These are phyloP conservation scores for Clohesyomyces aquaticus DNA, from an alignment of 495 filamentous ascomycete genomes.

Conservation along the genomic window DNA sequence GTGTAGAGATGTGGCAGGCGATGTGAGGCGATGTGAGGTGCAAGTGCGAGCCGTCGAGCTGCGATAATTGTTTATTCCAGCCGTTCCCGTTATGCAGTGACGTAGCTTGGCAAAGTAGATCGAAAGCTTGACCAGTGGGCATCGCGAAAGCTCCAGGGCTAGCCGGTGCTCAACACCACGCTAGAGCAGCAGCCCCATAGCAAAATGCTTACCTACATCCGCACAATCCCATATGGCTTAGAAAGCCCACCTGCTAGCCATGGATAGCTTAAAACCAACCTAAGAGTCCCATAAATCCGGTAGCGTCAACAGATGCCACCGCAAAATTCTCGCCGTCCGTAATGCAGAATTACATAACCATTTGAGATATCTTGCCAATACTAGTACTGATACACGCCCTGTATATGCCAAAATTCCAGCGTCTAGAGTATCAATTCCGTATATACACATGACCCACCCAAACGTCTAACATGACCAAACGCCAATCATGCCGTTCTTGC, in stretches of 20 bases:
- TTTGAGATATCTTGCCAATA: neutral
- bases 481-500: constrained; percentile 84
- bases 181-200: neutral
- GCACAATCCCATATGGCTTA: constrained; percentile 25
- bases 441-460: constrained; percentile 7
- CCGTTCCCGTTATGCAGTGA: constrained; percentile 31
- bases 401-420: constrained; percentile 4
- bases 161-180: too few species aligned
- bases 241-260: neutral
- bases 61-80: constrained; percentile 27
- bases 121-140: constrained; percentile 14
- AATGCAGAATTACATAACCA: neutral
- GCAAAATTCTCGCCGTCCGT: neutral
- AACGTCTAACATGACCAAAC: constrained; percentile 63
- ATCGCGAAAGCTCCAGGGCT: constrained; percentile 12
- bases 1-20: neutral
- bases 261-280: neutral
- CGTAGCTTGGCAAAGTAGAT: constrained; percentile 24
- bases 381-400: constrained; percentile 6
- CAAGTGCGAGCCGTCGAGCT: neutral
- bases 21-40: neutral
- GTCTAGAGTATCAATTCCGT: constrained; percentile 4
- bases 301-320: too few species aligned
- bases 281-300: too few species aligned
- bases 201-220: constrained; percentile 25